A percentile compares a stretch with the other conserved stretches of the same genome.
Evolutionary conservation across 2,329 filamentous ascomycete species (phyloP).

Genomic region (Rasamsonia emersonii): DNA sequence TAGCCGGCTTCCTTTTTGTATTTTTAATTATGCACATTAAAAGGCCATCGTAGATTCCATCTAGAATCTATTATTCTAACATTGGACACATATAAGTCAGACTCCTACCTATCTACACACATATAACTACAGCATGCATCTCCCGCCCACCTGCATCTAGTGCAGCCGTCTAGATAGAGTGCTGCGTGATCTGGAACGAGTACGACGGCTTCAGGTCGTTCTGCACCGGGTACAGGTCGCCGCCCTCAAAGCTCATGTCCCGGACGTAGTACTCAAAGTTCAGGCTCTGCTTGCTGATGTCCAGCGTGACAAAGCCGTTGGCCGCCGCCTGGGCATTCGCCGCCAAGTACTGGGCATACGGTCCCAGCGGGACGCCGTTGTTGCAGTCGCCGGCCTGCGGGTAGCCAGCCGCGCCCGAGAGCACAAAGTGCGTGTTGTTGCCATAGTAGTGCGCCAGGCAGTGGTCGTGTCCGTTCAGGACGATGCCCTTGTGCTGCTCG

Average conservation of each 20-base stretch:
- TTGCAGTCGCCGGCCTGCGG: constrained; percentile 15
- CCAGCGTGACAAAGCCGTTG: constrained; percentile 19
- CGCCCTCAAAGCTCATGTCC: constrained; percentile 13
- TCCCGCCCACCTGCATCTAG: too few relatives aligned
- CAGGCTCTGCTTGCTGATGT: constrained; percentile 12
- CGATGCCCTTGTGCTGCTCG: constrained; percentile 11
- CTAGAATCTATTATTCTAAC: too few relatives aligned
- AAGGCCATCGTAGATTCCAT: too few relatives aligned
- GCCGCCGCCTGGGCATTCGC: constrained; percentile 14
- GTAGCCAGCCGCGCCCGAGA: constrained; percentile 10
- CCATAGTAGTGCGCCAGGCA: constrained; percentile 17
- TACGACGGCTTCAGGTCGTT: constrained; percentile 14
- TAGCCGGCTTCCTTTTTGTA: too few relatives aligned
- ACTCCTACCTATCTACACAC: too few relatives aligned
- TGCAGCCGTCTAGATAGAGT: constrained; percentile 5
- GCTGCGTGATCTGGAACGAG: constrained; percentile 10
- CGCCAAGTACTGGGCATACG: constrained; percentile 15
- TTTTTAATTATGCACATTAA: too few relatives aligned
- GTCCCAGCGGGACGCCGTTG: constrained; percentile 14
- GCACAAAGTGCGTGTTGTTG: constrained; percentile 16
- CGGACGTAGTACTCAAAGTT: constrained; percentile 14
- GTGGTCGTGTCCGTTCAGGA: constrained; percentile 19
- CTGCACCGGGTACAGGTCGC: constrained; percentile 15
- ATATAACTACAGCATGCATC: too few relatives aligned
- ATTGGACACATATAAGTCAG: too few relatives aligned